A percentile compares a stretch with the other conserved stretches of the same genome.
These are phyloP conservation scores for Penicillium decumbens DNA, from an alignment of 2,329 filamentous ascomycete genomes.

Conservation along the genomic window DNA sequence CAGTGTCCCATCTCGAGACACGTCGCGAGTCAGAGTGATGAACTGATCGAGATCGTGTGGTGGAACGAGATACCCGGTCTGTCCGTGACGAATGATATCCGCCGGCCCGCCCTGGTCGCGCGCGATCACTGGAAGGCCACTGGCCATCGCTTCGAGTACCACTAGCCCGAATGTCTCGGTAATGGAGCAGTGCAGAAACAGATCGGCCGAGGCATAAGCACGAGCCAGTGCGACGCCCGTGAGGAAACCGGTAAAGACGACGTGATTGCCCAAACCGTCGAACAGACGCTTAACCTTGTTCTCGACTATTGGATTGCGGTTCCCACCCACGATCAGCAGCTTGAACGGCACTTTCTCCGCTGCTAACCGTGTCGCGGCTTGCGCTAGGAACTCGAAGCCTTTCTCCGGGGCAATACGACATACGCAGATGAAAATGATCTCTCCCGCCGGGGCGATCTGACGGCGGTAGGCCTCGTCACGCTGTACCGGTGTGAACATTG, in stretches of 20 bases:
- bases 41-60: slow-evolving; percentile 59
- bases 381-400: slow-evolving; percentile 63
- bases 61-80: slow-evolving; percentile 58
- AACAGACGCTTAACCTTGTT: slow-evolving; percentile 60
- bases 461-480: slow-evolving; percentile 51
- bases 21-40: slow-evolving; percentile 49
- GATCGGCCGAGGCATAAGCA: slow-evolving; percentile 63
- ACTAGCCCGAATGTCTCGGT: slow-evolving; percentile 70
- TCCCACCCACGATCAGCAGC: slow-evolving; percentile 64
- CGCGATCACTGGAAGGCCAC: slow-evolving; percentile 64
- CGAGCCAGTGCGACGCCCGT: slow-evolving; percentile 58
- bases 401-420: slow-evolving; percentile 66
- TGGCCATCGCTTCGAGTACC: slow-evolving; percentile 67
- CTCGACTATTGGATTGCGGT: slow-evolving; percentile 60
- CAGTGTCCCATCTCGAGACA: slow-evolving; percentile 46
- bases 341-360: slow-evolving; percentile 56
- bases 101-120: slow-evolving; percentile 66
- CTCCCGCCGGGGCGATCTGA: slow-evolving; percentile 56
- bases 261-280: slow-evolving; percentile 50
- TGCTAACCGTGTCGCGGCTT: slow-evolving; percentile 53
- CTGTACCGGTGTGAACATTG: slow-evolving; percentile 55
- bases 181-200: slow-evolving; percentile 68
- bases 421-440: slow-evolving; percentile 63
- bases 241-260: slow-evolving; percentile 64
- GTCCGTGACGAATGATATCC: slow-evolving; percentile 59